Conservation (phyloP, 495 filamentous ascomycete species). For the Penicillium lividum region DNA sequence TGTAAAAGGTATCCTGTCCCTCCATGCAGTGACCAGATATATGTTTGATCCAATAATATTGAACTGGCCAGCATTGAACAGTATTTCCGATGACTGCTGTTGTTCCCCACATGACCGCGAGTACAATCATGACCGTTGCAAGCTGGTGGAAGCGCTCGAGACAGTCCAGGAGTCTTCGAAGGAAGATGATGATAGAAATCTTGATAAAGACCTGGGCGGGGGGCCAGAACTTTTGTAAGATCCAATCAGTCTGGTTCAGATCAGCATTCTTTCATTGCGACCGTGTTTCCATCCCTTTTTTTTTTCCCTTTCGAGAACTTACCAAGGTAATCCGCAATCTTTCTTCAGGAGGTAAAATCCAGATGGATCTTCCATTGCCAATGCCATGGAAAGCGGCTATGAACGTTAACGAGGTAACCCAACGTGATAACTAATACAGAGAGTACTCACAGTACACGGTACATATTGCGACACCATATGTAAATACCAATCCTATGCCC, state of each 20-base stretch:
- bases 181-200: conserved; percentile 38
- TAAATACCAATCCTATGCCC: conserved; percentile 21
- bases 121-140: conserved; percentile 19
- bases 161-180: conserved; percentile 27
- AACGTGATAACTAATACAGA: too few relatives aligned
- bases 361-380: conserved; percentile 11
- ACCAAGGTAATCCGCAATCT: conserved; percentile 17
- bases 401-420: neutral
- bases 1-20: conserved; percentile 20
- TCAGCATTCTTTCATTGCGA: neutral
- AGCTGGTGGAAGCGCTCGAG: conserved; percentile 13
- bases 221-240: conserved; percentile 30
- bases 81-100: conserved; percentile 27
- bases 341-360: conserved; percentile 6
- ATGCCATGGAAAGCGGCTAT: conserved; percentile 13
- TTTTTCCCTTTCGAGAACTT: neutral
- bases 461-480: conserved; percentile 21
- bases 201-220: conserved; percentile 34
- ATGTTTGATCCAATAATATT: conserved; percentile 33
- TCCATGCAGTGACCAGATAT: conserved; percentile 32
- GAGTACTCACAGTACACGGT: conserved; percentile 21
- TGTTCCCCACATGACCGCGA: conserved; percentile 28
- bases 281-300: neutral
- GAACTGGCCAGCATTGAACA: conserved; percentile 36
- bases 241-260: conserved; percentile 23